Evolutionary conservation across 306 rosid genomes (phyloP), one percentile per base, ranked within the genome.

Genomic region (Vigna trinervia): DNA sequence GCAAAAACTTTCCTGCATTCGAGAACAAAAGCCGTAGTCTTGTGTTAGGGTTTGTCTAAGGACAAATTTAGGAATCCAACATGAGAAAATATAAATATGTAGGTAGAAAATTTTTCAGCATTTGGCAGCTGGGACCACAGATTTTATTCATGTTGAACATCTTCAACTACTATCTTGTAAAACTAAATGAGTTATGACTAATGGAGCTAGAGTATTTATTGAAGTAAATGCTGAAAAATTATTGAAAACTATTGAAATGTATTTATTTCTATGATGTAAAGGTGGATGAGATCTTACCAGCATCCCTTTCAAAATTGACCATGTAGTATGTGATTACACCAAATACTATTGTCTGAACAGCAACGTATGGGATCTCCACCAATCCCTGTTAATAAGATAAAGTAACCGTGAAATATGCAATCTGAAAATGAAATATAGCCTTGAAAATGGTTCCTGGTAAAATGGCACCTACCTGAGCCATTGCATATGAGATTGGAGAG

Each of bases 361-460:
- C 58, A 78, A 92, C 76, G 76, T 94, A 94, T 6, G 98, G 97
- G 34, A 94, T 59, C 94, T 94, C 98, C 83, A 92, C 89, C 54
- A 94, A 86, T 34, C 98, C 91, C 97, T 92, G 88, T 66, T 13
- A 71, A 59, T 59, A 67, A 73, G 58, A 68, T 62, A 39, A 73
- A 58, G 46, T 23, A 78, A 50, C 7, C 6, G 54, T 51, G 45
- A 74, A 43, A 47, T 19, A 47, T 19, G 66, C 52, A 56, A 9
- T 56, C 15, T 73, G 30, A 17, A 34, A 20, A 65, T 8, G 45
- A 66, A 52, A 51, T 60, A 48, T 50, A 54, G 39, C 38, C 48
- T 62, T 26, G 54, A 62, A 62, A 69, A 75, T 54, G 12, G 32
- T 43, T 67, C 32, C 68, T 32, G 48, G 20, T 36, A 30, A 36